A percentile compares a stretch with the other conserved stretches of the same genome.
These are phyloP conservation scores for Ascocoryne sarcoides DNA, from an alignment of 2,329 filamentous ascomycete genomes.

Conservation along the genomic window DNA sequence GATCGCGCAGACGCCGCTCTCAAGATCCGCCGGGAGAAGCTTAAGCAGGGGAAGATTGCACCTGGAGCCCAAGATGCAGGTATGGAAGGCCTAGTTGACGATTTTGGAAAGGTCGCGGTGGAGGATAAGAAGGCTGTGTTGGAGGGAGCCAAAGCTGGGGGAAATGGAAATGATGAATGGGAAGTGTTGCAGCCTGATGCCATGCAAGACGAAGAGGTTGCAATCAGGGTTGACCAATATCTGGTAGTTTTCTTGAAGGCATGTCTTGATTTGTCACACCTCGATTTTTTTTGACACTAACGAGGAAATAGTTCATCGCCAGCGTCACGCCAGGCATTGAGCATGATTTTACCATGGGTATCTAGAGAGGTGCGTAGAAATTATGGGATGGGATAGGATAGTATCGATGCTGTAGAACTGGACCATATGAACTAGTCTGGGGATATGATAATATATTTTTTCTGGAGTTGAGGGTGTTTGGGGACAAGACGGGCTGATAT, in stretches of 20 bases:
- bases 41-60: conserved; percentile 50
- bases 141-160: conserved; percentile 39
- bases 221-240: conserved; percentile 82
- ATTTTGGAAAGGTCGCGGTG: conserved; percentile 57
- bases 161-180: conserved; percentile 51
- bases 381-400: no score
- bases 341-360: conserved; percentile 95
- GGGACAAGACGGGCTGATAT: no score
- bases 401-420: no score
- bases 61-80: conserved; percentile 42
- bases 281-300: conserved; percentile 7
- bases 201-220: conserved; percentile 61
- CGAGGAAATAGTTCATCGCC: conserved; percentile 60
- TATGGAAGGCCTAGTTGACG: conserved; percentile 80
- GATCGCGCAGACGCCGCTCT: conserved; percentile 91
- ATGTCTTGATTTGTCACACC: no score
- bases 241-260: conserved; percentile 79
- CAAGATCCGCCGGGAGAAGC: conserved; percentile 77
- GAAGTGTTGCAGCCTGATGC: conserved; percentile 54
- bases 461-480: no score
- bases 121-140: conserved; percentile 30
- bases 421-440: no score
- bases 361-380: conserved; percentile 49
- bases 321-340: conserved; percentile 95
- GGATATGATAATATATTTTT: no score